Base-by-base conservation (phyloP, 2,329 filamentous ascomycete species). In the Leptographium wingfieldii region DNA sequence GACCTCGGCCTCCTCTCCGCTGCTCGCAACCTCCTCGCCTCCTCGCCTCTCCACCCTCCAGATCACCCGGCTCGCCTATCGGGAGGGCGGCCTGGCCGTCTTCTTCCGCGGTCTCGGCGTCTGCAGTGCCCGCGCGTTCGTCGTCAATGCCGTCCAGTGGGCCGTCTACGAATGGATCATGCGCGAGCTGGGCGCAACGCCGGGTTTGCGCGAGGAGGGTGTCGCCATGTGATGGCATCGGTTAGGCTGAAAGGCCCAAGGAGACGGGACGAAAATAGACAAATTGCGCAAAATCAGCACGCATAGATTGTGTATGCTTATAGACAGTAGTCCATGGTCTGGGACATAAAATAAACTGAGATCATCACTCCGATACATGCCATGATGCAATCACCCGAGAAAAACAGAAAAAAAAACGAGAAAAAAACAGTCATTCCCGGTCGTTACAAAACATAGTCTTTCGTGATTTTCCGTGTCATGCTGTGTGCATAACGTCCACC, bases 101-200 rank as follows among this genome's bases (percentile, higher is more conserved):
- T 91, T 92, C 72, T 91, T 89, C 69, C 78, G 84, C 35, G 88
- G 88, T 0, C 71, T 97, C 51, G 83, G 84, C 0, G 79, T 96
- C 38, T 97, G 92, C 71, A 95, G 89, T 71, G 73, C 88, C 10
- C 78, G 92, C 65, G 92, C 92, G 0, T 96, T 97, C 70, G 76
- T 95, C 58, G 92, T 96, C 48, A 96, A 96, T 74, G 92, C 92
- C 2, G 87, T 90, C n/a, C 79, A 91, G 75, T 97, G 92, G 92
- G 87, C 87, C 29, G 83, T 90, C 6, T 96, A 96, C 70, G 92
- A 96, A 73, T 90, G 87, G 84, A 82, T 90, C 67, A 92, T 96
- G 87, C 69, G 71, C 31, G 76, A 81, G 67, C 68, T 85, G 27
- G 33, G 22, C 19, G 33, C 56, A 19, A 19, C 29, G 43, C 55